Conservation (phyloP, 2,329 filamentous ascomycete species). For the Parascedosporium putredinis region DNA sequence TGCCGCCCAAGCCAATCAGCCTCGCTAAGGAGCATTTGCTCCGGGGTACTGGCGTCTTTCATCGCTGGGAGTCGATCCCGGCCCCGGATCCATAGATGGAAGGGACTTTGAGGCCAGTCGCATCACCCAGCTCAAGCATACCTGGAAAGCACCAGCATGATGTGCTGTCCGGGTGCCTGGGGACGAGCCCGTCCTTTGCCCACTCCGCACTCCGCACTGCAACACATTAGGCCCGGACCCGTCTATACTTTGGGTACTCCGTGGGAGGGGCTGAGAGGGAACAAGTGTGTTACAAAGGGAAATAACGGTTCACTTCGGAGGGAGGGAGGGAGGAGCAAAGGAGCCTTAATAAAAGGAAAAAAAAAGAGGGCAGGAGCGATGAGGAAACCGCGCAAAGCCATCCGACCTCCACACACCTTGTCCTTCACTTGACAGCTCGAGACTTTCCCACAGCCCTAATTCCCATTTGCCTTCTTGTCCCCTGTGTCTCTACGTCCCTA, state of each 20-base stretch:
- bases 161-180: too few species aligned
- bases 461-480: background rate
- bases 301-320: background rate
- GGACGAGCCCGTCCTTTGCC: background rate
- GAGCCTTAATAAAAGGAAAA: background rate
- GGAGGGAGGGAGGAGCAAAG: background rate
- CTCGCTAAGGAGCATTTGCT: constrained; percentile 24
- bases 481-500: background rate
- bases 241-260: background rate
- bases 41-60: constrained; percentile 17
- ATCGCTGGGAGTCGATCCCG: constrained; percentile 12
- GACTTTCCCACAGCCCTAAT: constrained; percentile 2
- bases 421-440: background rate
- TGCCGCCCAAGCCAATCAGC: constrained; percentile 19
- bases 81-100: constrained; percentile 18
- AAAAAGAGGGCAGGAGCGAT: background rate
- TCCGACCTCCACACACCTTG: background rate
- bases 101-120: constrained; percentile 1
- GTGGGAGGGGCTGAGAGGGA: background rate
- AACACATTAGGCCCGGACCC: background rate
- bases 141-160: background rate
- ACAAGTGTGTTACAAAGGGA: background rate
- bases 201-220: background rate
- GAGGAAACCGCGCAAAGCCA: constrained; percentile 1
- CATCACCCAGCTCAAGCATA: background rate